A percentile compares a stretch with the other conserved stretches of the same genome.
These are phyloP conservation scores for Suillus discolor DNA, from an alignment of 768 basidiomycete species.

Conservation along the genomic window DNA sequence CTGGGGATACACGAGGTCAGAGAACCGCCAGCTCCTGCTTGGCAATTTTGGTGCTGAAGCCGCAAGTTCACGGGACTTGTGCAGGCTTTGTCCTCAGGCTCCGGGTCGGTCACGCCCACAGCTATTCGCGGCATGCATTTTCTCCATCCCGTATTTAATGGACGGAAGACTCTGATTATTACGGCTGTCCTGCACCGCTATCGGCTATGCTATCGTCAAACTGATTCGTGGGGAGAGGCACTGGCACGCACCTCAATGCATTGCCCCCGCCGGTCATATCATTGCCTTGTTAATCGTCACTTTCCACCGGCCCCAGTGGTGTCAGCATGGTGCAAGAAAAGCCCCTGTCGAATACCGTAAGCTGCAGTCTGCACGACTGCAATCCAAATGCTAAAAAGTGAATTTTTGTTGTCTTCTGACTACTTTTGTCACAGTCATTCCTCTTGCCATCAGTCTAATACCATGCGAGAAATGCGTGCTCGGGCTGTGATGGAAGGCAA, in stretches of 20 bases:
- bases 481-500: not conserved
- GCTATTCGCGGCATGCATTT: not conserved
- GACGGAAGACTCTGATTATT: not conserved
- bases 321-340: not conserved
- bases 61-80: not conserved
- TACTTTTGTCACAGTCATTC: too few species aligned
- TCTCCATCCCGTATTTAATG: not conserved
- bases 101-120: not conserved
- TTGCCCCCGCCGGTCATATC: not conserved
- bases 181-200: not conserved
- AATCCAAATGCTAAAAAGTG: not conserved
- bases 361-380: not conserved
- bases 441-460: not conserved
- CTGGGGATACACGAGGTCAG: not conserved
- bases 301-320: not conserved
- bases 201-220: not conserved
- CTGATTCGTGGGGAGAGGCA: not conserved
- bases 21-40: not conserved
- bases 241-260: not conserved
- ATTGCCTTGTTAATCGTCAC: not conserved
- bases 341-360: not conserved
- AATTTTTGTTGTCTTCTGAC: not conserved
- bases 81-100: not conserved
- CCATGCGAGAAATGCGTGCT: slow-evolving; percentile 3
- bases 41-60: not conserved